Conservation (phyloP, 768 basidiomycete genomes). For the Collybia nuda region DNA sequence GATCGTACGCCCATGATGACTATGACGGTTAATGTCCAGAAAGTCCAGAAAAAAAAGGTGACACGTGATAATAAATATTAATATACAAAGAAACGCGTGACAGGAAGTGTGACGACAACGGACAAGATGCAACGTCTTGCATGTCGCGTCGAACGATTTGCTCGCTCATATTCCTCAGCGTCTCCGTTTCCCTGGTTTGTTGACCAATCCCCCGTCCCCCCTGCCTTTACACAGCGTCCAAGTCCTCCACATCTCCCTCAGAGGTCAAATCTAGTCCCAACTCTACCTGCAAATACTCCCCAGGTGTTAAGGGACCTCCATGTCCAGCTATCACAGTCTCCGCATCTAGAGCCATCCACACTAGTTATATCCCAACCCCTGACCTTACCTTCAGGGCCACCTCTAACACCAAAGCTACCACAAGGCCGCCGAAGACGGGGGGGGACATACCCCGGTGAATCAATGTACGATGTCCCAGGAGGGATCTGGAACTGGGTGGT, state of each 20-base stretch:
- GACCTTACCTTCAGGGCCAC: conserved; percentile 52
- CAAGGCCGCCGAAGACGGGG: conserved; percentile 68
- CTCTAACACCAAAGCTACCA: conserved; percentile 53
- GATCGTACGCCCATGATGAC: conserved; percentile 67
- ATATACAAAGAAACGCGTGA: no score
- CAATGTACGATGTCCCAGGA: conserved; percentile 45
- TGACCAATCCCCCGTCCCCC: conserved; percentile 34
- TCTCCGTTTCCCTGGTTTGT: conserved; percentile 65
- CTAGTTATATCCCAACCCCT: conserved; percentile 56
- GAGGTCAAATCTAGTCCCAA: conserved; percentile 22
- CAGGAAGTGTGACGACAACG: no score
- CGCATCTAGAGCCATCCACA: conserved; percentile 63
- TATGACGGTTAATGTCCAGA: background rate
- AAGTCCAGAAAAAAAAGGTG: background rate
- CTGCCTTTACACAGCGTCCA: conserved; percentile 18
- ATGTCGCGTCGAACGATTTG: conserved; percentile 1
- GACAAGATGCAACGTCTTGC: conserved; percentile 14
- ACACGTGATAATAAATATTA: background rate
- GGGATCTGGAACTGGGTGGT: conserved; percentile 81
- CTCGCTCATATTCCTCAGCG: conserved; percentile 7
- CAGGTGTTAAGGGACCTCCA: conserved; percentile 54
- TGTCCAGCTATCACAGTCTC: conserved; percentile 54
- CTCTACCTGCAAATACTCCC: conserved; percentile 56
- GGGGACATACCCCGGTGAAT: conserved; percentile 66
- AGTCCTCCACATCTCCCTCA: conserved; percentile 24